These are phyloP conservation scores for Pleurostoma richardsiae DNA, from an alignment of 2,329 filamentous ascomycete species.

Conservation along the genomic window DNA sequence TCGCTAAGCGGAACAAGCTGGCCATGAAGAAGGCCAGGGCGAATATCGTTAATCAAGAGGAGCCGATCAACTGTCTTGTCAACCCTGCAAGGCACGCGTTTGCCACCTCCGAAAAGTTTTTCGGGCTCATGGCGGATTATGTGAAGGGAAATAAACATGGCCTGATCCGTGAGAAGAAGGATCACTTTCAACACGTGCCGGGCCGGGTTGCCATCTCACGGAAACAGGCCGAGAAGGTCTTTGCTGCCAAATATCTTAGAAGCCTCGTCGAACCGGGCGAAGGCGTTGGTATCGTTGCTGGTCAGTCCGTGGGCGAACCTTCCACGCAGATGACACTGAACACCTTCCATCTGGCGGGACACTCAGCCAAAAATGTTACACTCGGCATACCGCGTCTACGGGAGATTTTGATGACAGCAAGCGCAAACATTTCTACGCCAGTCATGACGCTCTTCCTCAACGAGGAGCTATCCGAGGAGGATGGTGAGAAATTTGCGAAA, in stretches of 20 bases:
- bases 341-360: conserved; percentile 98
- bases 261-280: conserved; percentile 93
- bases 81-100: conserved; percentile 76
- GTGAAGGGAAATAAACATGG: conserved; percentile 69
- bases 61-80: conserved; percentile 69
- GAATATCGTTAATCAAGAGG: conserved; percentile 53
- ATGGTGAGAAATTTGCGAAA: conserved; percentile 81
- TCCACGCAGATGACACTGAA: conserved; percentile 99
- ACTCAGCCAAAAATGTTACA: conserved; percentile 97
- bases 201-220: conserved; percentile 43
- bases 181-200: conserved; percentile 12
- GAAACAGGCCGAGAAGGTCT: conserved; percentile 76
- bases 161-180: conserved; percentile 45
- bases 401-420: conserved; percentile 98
- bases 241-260: conserved; percentile 88
- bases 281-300: conserved; percentile 93
- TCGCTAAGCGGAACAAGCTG: conserved; percentile 76
- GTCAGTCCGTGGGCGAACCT: conserved; percentile 93
- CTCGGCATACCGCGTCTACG: conserved; percentile 94
- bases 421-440: conserved; percentile 81
- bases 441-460: conserved; percentile 81
- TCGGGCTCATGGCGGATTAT: conserved; percentile 67
- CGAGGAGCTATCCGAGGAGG: conserved; percentile 61
- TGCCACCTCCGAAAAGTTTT: conserved; percentile 86
- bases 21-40: conserved; percentile 67